Percentiles rank a stretch among this genome's conserved stretches.
Conservation (phyloP, 164 flowering plant genomes). For the Kingdonia uniflora region DNA sequence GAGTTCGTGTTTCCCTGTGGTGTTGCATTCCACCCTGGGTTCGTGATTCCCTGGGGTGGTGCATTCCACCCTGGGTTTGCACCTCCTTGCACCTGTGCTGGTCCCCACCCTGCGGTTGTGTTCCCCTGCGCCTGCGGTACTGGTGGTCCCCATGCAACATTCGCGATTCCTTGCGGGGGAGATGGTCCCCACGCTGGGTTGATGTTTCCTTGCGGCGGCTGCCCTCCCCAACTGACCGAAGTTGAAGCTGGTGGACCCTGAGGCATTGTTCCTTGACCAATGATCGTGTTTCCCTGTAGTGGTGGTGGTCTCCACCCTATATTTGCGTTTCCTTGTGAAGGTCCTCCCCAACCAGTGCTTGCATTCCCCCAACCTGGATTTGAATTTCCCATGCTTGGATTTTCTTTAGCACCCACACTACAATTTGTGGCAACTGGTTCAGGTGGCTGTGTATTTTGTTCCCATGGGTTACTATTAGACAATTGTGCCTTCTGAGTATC, state of each 20-base stretch:
- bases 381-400: not conserved
- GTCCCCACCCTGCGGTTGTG: slow-evolving; percentile 14
- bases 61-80: slow-evolving; percentile 20
- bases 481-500: not conserved
- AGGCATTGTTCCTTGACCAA: slow-evolving; percentile 28
- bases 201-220: not conserved
- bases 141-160: slow-evolving; percentile 20
- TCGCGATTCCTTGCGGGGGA: slow-evolving; percentile 17
- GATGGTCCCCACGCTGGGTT: too few species aligned
- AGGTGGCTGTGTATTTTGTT: slow-evolving; percentile 6
- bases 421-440: slow-evolving; percentile 1
- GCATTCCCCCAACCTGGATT: not conserved
- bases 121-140: not conserved
- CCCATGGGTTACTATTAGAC: slow-evolving; percentile 8
- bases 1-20: slow-evolving; percentile 16
- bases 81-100: slow-evolving; percentile 13
- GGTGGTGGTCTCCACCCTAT: slow-evolving; percentile 26
- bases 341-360: slow-evolving; percentile 7
- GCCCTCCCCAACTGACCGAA: not conserved
- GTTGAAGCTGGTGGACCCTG: not conserved
- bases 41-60: slow-evolving; percentile 2
- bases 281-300: slow-evolving; percentile 32
- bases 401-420: slow-evolving; percentile 2
- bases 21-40: slow-evolving; percentile 11
- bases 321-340: slow-evolving; percentile 18